Percentiles rank a stretch among this genome's conserved stretches.
Evolutionary conservation across 139 green algal genomes (phyloP).

Genomic region (Chlorella sp.): DNA sequence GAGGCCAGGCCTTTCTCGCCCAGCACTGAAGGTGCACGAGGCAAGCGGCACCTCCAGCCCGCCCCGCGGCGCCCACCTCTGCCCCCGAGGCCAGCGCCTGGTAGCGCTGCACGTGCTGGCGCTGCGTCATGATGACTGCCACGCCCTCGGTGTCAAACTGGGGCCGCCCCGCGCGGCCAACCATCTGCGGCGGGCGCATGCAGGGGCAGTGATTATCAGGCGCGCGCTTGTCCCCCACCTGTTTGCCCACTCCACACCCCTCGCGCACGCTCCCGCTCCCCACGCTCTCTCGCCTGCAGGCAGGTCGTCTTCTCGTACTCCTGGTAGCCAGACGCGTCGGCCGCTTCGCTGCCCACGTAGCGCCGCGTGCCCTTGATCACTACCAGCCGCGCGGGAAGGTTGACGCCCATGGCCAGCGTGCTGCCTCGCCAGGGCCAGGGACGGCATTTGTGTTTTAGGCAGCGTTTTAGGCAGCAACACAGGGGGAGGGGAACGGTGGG

Average conservation of each 20-base stretch:
- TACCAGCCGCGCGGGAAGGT: constrained; percentile 94
- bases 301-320: constrained; percentile 87
- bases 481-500: too few relatives aligned
- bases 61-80: too few relatives aligned
- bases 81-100: constrained; percentile 51
- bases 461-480: too few relatives aligned
- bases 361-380: constrained; percentile 84
- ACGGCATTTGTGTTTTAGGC: too few relatives aligned
- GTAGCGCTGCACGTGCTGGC: constrained; percentile 53
- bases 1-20: too few relatives aligned
- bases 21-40: too few relatives aligned
- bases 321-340: constrained; percentile 62
- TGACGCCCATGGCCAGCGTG: constrained; percentile 91
- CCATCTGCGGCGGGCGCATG: constrained; percentile 78
- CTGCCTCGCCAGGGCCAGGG: too few relatives aligned
- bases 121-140: constrained; percentile 93
- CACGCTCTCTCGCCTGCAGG: constrained; percentile 37
- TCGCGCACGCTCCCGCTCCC: background rate
- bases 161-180: constrained; percentile 84
- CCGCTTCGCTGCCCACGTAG: constrained; percentile 40
- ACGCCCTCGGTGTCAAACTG: constrained; percentile 92
- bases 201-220: too few relatives aligned
- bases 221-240: too few relatives aligned
- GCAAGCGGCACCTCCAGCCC: too few relatives aligned
- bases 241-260: background rate